Percentiles rank a stretch among this genome's conserved stretches.
Conservation (phyloP, 2,329 filamentous ascomycete genomes). For the Pyricularia sp. region DNA sequence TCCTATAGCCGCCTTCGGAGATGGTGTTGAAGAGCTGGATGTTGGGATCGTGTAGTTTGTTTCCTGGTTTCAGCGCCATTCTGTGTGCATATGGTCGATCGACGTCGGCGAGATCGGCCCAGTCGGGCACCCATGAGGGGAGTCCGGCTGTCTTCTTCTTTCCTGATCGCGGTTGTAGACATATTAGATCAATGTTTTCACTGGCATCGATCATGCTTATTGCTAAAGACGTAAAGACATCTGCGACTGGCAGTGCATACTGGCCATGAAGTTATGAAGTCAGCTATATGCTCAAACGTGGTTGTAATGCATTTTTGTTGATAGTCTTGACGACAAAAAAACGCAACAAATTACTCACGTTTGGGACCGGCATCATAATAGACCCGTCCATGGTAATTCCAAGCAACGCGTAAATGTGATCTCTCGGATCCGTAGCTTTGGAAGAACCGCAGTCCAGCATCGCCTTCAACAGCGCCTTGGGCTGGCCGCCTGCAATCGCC, state of each 20-base stretch:
- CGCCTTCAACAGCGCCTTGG: not conserved
- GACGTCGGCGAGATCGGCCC: conserved; percentile 4
- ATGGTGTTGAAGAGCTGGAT: not conserved
- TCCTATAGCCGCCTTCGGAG: not conserved
- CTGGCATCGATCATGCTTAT: conserved; percentile 7
- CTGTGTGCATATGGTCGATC: not conserved
- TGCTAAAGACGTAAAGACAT: conserved; percentile 7
- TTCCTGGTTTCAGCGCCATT: not conserved
- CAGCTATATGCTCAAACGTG: not conserved
- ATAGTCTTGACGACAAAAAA: not conserved
- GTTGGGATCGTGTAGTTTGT: not conserved
- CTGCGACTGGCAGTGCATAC: conserved; percentile 6
- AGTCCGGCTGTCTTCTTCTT: conserved; percentile 10
- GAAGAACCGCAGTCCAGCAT: conserved; percentile 8
- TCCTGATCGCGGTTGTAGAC: conserved; percentile 8
- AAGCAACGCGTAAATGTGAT: conserved; percentile 12
- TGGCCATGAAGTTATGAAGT: not conserved
- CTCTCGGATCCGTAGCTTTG: conserved; percentile 10
- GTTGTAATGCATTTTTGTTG: no score
- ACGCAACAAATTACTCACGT: not conserved
- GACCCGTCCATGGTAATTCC: conserved; percentile 8
- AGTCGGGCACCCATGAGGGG: conserved; percentile 11
- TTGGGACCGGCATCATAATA: conserved; percentile 4
- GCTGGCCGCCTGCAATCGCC: not conserved
- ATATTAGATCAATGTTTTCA: conserved; percentile 8